Evolutionary conservation across 192 early-diverging fungal species (phyloP).

Genomic region (Coemansia sp.): DNA sequence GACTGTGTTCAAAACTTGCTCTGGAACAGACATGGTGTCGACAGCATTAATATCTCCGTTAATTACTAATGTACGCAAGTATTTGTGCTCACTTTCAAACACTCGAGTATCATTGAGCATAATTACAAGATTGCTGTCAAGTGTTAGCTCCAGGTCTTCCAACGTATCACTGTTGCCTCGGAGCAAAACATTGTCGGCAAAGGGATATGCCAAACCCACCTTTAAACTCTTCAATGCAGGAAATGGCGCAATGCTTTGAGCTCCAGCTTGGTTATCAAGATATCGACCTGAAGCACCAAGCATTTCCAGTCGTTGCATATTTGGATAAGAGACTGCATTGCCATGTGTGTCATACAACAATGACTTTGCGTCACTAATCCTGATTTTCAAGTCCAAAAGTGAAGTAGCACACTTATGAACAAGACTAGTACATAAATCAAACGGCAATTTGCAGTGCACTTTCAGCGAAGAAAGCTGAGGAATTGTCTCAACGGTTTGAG

Average conservation of each 20-base stretch:
- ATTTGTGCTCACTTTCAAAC: background rate
- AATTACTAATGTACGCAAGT: background rate
- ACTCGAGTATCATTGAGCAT: background rate
- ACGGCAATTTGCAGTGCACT: background rate
- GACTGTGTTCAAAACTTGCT: too few relatives aligned
- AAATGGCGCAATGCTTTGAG: background rate
- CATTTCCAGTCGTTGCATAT: background rate
- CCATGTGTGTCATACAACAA: background rate
- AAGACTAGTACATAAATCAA: background rate
- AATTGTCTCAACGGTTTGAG: too few relatives aligned
- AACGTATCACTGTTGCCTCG: constrained; percentile 7
- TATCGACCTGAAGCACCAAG: too few relatives aligned
- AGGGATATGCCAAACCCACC: background rate
- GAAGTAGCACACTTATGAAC: background rate
- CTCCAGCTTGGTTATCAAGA: background rate
- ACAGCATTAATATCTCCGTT: too few relatives aligned
- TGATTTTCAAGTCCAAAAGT: background rate
- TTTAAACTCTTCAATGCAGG: background rate
- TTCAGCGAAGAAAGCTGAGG: too few relatives aligned
- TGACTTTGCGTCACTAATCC: background rate
- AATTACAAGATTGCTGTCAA: too few relatives aligned
- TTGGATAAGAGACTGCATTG: background rate
- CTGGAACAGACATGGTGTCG: too few relatives aligned
- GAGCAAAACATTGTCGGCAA: constrained; percentile 2
- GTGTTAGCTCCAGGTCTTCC: too few relatives aligned